Evolutionary conservation across 1,139 yeast genomes (phyloP), one percentile per base, ranked within the genome.

Genomic region (Candida labiduridarum): DNA sequence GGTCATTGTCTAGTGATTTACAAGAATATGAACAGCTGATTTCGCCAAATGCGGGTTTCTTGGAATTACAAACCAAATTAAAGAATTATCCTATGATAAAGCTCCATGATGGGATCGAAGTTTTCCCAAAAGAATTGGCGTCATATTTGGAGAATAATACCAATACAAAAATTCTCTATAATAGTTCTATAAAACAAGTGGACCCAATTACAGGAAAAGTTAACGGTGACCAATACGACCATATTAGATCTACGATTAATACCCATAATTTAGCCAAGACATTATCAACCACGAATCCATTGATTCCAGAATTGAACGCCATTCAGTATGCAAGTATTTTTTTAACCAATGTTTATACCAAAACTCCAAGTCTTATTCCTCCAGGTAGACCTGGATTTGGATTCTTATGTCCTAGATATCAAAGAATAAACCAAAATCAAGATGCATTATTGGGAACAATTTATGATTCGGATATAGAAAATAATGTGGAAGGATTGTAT

Each of bases 381-480:
- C 69, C 68, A 35, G 69, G 70, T 42, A 65, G 71, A 16, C 64
- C 78, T 46, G 96, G 97, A 46, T 94, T 94, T 74, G 99, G 99
- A 1, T 90, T 88, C 59, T 76, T 94, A 49, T 89, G 90, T 2
- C 99, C 99, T 1, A 65, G 65, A 47, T 38, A 77, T 69, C 62
- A 68, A 69, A 58, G 65, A 7, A 29, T 50, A 11, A 27, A 35
- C 7, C 34, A 35, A 12, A 87, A 89, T 59, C 79, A 82, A 0
- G 85, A 84, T 47, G 76, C 81, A 19, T 69, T 91, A 16, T 72
- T 94, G 41, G 99, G 99, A 1, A 90, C 90, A 1, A 90, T 94
- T 31, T 94, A 88, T 67, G 98, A 94, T 65, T 89, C 97, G 1
- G 91, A 89, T 46, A 80, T 89, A 12, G 92, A 85, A 62, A 73